A percentile compares a stretch with the other conserved stretches of the same genome.
Evolutionary conservation across 108 stramenopile species (phyloP).

Genomic region (Stephanodiscus minutulus): DNA sequence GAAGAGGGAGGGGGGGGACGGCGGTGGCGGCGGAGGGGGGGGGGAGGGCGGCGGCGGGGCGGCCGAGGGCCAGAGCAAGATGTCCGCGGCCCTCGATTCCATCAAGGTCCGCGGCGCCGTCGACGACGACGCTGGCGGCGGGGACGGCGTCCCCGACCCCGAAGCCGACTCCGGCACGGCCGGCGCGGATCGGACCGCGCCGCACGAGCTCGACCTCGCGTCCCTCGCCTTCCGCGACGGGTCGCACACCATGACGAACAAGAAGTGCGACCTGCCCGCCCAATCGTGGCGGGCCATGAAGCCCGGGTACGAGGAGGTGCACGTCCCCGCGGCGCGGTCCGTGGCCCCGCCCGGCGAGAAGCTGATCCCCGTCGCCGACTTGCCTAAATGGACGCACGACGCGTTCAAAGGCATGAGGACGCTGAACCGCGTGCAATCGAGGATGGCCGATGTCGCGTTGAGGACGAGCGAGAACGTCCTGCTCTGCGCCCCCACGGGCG

Average conservation of each 20-base stretch:
- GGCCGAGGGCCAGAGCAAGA: slow-evolving; percentile 31
- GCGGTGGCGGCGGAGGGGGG: slow-evolving; percentile 35
- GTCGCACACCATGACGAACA: slow-evolving; percentile 94
- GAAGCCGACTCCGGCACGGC: slow-evolving; percentile 37
- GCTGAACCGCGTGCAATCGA: slow-evolving; percentile 97
- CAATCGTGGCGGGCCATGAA: slow-evolving; percentile 93
- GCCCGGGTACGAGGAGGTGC: slow-evolving; percentile 99
- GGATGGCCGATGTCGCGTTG: slow-evolving; percentile 90
- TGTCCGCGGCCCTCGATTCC: slow-evolving; percentile 69
- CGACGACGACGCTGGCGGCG: slow-evolving; percentile 46
- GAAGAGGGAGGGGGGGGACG: slow-evolving; percentile 32
- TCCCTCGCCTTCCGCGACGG: slow-evolving; percentile 90
- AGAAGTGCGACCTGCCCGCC: slow-evolving; percentile 89
- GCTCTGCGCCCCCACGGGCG: slow-evolving; percentile 99
- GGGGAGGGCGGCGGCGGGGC: slow-evolving; percentile 38
- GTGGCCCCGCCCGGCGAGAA: slow-evolving; percentile 78
- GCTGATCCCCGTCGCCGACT: slow-evolving; percentile 80
- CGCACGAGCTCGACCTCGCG: slow-evolving; percentile 88
- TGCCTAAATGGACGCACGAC: slow-evolving; percentile 94
- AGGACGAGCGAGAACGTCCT: slow-evolving; percentile 91
- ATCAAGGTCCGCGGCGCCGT: slow-evolving; percentile 54
- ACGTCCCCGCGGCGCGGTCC: slow-evolving; percentile 94
- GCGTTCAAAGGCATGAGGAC: slow-evolving; percentile 95
- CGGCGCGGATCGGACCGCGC: slow-evolving; percentile 33
- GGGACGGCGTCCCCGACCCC: slow-evolving; percentile 48